Evolutionary conservation across 2,329 filamentous ascomycete species (phyloP), one percentile per base, ranked within the genome.

Genomic region (Sporothrix curviconia): DNA sequence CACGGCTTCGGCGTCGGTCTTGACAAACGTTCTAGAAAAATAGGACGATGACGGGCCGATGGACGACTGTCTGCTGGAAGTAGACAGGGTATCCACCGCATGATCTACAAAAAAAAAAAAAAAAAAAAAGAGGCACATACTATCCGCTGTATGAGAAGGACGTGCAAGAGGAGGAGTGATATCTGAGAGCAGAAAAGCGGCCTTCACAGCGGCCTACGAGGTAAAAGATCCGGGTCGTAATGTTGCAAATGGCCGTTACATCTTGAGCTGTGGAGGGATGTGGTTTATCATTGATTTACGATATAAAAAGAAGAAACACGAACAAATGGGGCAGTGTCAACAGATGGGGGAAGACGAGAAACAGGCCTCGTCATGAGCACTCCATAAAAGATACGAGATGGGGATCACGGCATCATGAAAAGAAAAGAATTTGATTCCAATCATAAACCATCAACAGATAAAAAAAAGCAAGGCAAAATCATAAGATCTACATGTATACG

Each of bases 1-100:
- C 55, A 37, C 14, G 19, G 49, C 47, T 50, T 14, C 11, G 22
- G 40, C 15, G 19, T 14, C 28, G n/a, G 5, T 30, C 12, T 50
- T 56, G 43, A 30, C 54, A 40, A 56, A 42, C 50, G 43, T 42
- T 56, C 54, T 50, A 49, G 54, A 56, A 55, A 17, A 28, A 55
- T 14, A 14, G 22, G 40, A 37, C 25, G 32, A 50, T 7, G 17
- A 9, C 30, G 30, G 30, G 17, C 46, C 11, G 30, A 17, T 32
- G n/a, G 8, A 34, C 8, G 24, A 15, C 25, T 22, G 11, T 37
- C 19, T 25, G 7, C 19, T 19, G 9, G 22, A 53, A 30, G 11
- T 24, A 24, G 32, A 39, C 17, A 53, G 14, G 6, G n/a, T 42
- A 42, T 49, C 43, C 51, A 42, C 36, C 36, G 54, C 54, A 49